Conservation (phyloP, 2,329 filamentous ascomycete genomes). For the Colletotrichum sp. region DNA sequence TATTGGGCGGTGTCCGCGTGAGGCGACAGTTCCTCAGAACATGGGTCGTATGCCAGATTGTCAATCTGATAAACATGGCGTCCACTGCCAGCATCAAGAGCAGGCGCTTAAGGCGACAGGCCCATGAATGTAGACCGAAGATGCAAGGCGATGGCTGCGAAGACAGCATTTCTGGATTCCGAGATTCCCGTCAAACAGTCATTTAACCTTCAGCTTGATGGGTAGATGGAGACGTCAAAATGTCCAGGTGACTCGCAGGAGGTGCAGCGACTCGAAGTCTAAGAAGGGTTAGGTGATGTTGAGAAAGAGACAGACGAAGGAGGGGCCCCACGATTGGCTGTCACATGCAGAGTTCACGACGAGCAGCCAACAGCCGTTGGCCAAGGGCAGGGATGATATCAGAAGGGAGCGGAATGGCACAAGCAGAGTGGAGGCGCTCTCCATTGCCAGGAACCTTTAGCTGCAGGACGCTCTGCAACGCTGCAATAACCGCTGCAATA, state of each 20-base stretch:
- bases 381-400: conserved; percentile 9
- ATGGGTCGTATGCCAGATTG: neutral
- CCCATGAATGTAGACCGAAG: neutral
- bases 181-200: neutral
- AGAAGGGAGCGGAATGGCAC: neutral
- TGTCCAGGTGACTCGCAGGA: neutral
- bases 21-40: neutral
- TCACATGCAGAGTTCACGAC: conserved; percentile 15
- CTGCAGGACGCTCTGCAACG: conserved; percentile 14
- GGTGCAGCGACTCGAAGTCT: neutral
- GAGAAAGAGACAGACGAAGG: neutral
- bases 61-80: neutral
- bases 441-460: neutral
- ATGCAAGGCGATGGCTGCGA: neutral
- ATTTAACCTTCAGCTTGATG: neutral
- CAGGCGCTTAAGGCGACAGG: neutral
- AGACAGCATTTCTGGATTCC: neutral
- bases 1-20: neutral
- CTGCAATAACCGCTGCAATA: conserved; percentile 10
- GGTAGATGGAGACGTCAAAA: neutral
- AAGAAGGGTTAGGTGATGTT: conserved; percentile 6
- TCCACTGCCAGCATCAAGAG: neutral
- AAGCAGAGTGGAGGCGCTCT: conserved; percentile 2
- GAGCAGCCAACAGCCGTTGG: neutral
- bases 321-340: conserved; percentile 3